Evolutionary conservation across 2,329 filamentous ascomycete genomes (phyloP).

Genomic region (Ophiostoma fasciatum): DNA sequence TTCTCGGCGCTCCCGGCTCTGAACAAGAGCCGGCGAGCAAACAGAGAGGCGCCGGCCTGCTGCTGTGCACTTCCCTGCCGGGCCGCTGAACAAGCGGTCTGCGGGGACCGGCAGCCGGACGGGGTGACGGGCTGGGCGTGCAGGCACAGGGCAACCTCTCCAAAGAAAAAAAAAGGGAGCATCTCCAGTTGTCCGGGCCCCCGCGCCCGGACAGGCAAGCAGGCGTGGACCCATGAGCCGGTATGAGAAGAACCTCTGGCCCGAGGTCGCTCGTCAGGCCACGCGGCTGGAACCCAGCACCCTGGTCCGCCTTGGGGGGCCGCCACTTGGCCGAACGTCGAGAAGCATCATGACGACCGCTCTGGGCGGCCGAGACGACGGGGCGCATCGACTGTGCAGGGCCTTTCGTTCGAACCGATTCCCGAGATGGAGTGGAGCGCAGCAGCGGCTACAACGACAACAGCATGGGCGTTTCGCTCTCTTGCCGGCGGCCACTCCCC

Average conservation of each 20-base stretch:
- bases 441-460: slow-evolving; percentile 35
- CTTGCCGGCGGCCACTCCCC: background rate
- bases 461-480: slow-evolving; percentile 22
- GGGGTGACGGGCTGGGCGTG: slow-evolving; percentile 30
- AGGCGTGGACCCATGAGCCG: slow-evolving; percentile 64
- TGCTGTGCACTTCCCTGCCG: no score
- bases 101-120: slow-evolving; percentile 6
- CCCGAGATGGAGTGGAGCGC: slow-evolving; percentile 26
- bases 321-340: slow-evolving; percentile 6
- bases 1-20: no score
- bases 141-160: slow-evolving; percentile 13
- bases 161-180: slow-evolving; percentile 19
- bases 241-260: slow-evolving; percentile 58
- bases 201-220: no score
- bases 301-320: slow-evolving; percentile 27
- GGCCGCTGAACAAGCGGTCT: background rate
- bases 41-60: no score
- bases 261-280: slow-evolving; percentile 62
- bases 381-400: background rate
- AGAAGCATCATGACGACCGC: slow-evolving; percentile 14
- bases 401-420: background rate
- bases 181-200: slow-evolving; percentile 48
- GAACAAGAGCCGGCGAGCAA: no score
- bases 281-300: slow-evolving; percentile 46
- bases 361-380: background rate